These are phyloP conservation scores for Plasmodium berghei DNA, from an alignment of 169 alveolate species.

Conservation along the genomic window DNA sequence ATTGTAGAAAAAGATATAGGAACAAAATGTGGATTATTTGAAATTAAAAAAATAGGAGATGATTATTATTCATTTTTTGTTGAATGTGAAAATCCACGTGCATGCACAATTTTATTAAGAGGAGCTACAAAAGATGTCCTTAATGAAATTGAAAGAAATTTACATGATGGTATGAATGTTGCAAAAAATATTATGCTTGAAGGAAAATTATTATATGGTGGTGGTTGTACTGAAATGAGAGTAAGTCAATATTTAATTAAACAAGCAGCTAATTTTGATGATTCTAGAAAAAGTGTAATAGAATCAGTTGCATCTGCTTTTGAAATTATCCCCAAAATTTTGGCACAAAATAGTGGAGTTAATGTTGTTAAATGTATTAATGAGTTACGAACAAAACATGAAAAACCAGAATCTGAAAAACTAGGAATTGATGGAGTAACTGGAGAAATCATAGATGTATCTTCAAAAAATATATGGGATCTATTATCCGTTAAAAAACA, in stretches of 20 bases:
- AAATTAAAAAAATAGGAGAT: slow-evolving; percentile 94
- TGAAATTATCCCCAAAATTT: slow-evolving; percentile 98
- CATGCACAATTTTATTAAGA: slow-evolving; percentile 97
- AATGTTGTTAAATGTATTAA: slow-evolving; percentile 94
- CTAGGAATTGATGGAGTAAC: slow-evolving; percentile 96
- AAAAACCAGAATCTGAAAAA: slow-evolving; percentile 80
- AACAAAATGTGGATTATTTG: slow-evolving; percentile 96
- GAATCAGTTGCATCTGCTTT: slow-evolving; percentile 98
- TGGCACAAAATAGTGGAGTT: slow-evolving; percentile 99
- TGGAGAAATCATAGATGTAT: slow-evolving; percentile 93
- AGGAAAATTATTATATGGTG: slow-evolving; percentile 99
- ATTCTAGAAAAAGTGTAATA: slow-evolving; percentile 90
- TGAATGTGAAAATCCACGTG: slow-evolving; percentile 94
- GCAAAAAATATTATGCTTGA: slow-evolving; percentile 97
- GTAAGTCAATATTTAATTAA: slow-evolving; percentile 93
- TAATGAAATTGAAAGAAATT: slow-evolving; percentile 97
- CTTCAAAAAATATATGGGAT: slow-evolving; percentile 93
- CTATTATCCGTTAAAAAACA: slow-evolving; percentile 96
- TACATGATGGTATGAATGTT: slow-evolving; percentile 98
- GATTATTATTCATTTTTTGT: slow-evolving; percentile 90
- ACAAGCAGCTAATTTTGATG: slow-evolving; percentile 80
- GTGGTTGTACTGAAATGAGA: slow-evolving; percentile 99
- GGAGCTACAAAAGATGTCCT: slow-evolving; percentile 99
- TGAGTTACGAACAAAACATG: slow-evolving; percentile 93
- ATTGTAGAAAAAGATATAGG: slow-evolving; percentile 95